These are phyloP conservation scores for Chaetomium sp. DNA, from an alignment of 2,329 filamentous ascomycete genomes.

Conservation along the genomic window DNA sequence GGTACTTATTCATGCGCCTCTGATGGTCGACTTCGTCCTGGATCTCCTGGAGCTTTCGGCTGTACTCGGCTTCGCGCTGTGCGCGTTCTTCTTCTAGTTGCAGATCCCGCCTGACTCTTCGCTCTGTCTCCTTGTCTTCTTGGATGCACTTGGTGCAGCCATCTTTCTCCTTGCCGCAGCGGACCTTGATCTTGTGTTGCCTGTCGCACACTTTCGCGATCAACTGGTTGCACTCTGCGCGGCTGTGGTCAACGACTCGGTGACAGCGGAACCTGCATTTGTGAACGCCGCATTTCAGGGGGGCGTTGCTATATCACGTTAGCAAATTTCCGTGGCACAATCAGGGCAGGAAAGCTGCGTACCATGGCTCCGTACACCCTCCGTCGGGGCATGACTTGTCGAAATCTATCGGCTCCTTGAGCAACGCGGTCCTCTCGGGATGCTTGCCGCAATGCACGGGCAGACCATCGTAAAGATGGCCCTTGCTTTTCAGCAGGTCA, in stretches of 20 bases:
- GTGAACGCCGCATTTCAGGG: slow-evolving; percentile 61
- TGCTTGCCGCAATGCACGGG: slow-evolving; percentile 64
- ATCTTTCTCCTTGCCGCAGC: slow-evolving; percentile 47
- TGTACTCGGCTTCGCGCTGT: slow-evolving; percentile 49
- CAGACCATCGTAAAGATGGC: slow-evolving; percentile 61
- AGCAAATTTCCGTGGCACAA: neutral
- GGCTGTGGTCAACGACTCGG: slow-evolving; percentile 59
- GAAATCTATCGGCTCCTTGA: slow-evolving; percentile 60
- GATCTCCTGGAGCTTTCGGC: slow-evolving; percentile 48
- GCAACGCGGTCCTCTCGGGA: slow-evolving; percentile 48
- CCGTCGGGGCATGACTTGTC: slow-evolving; percentile 66
- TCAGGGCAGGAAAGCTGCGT: slow-evolving; percentile 26
- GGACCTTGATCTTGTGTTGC: slow-evolving; percentile 51
- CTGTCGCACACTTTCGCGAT: slow-evolving; percentile 53
- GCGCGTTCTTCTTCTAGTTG: slow-evolving; percentile 54
- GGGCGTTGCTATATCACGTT: slow-evolving; percentile 45
- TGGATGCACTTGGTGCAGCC: slow-evolving; percentile 55
- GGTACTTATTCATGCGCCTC: slow-evolving; percentile 47
- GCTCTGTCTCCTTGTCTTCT: slow-evolving; percentile 51
- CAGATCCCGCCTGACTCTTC: slow-evolving; percentile 49
- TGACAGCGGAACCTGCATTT: slow-evolving; percentile 65
- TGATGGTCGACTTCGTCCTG: slow-evolving; percentile 58
- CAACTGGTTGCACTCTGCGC: slow-evolving; percentile 41
- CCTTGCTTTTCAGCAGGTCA: slow-evolving; percentile 52
- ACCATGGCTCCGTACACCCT: slow-evolving; percentile 67